phyloP scores from a whole-genome alignment of 257 asterid species.

The Lantana camara region DNA sequence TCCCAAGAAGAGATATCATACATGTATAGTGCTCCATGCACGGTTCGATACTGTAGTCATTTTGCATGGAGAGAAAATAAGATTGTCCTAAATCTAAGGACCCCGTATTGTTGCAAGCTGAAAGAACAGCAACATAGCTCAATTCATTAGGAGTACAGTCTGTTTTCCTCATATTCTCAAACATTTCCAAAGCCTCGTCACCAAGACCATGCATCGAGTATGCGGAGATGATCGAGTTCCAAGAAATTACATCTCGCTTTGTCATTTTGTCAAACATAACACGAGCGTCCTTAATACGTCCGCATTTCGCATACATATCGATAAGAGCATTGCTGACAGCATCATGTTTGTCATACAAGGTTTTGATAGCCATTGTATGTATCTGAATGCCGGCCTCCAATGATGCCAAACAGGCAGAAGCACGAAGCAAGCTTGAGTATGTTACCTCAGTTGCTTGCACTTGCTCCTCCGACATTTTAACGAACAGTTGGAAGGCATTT shows the following conservation, averaged over 20 bases:
- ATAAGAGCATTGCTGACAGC: slow-evolving; percentile 86
- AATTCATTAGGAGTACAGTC: slow-evolving; percentile 60
- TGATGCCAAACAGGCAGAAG: slow-evolving; percentile 81
- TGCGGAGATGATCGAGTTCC: slow-evolving; percentile 90
- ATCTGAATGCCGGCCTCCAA: slow-evolving; percentile 79
- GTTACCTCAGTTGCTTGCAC: slow-evolving; percentile 78
- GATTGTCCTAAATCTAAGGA: slow-evolving; percentile 64
- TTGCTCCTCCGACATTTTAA: slow-evolving; percentile 57
- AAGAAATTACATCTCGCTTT: slow-evolving; percentile 63
- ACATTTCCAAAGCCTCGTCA: slow-evolving; percentile 64
- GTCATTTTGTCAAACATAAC: slow-evolving; percentile 57
- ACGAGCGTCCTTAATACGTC: slow-evolving; percentile 75
- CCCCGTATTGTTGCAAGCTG: slow-evolving; percentile 95
- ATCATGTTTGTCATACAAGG: slow-evolving; percentile 53
- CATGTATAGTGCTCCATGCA: slow-evolving; percentile 89
- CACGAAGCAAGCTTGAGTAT: slow-evolving; percentile 81
- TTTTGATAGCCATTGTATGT: slow-evolving; percentile 66
- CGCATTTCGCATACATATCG: slow-evolving; percentile 94
- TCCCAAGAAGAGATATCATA: slow-evolving; percentile 88
- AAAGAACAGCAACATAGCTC: slow-evolving; percentile 87
- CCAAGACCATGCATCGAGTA: slow-evolving; percentile 95
- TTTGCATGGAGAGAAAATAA: slow-evolving; percentile 63
- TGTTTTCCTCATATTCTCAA: slow-evolving; percentile 58
- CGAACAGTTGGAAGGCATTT: slow-evolving; percentile 60
- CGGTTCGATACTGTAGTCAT: slow-evolving; percentile 69